Percentiles rank a stretch among this genome's conserved stretches.
These are phyloP conservation scores for Spiraea crenata DNA, from an alignment of 331 rosid genomes.

Conservation along the genomic window DNA sequence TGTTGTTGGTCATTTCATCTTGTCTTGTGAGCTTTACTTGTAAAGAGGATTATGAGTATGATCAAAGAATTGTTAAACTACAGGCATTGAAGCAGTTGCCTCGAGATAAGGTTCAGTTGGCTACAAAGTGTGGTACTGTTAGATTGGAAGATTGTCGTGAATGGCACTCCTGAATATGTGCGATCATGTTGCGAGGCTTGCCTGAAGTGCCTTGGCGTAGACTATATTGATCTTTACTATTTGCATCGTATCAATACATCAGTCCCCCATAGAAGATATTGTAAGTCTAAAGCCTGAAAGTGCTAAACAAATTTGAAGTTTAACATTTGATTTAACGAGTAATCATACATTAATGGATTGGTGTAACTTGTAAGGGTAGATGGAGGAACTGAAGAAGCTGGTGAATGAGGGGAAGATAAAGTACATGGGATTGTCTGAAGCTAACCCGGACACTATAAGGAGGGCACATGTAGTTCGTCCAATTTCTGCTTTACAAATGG, in stretches of 20 bases:
- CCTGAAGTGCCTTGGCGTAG: conserved; percentile 53
- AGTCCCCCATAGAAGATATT: conserved; percentile 52
- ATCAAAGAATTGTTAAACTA: too few species aligned
- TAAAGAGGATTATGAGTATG: too few species aligned
- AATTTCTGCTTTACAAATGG: conserved; percentile 54
- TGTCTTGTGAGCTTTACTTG: neutral
- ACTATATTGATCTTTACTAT: conserved; percentile 53
- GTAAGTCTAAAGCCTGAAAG: conserved; percentile 13
- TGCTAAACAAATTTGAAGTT: too few species aligned
- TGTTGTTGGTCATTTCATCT: neutral
- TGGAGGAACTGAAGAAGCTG: conserved; percentile 44
- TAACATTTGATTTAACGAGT: too few species aligned
- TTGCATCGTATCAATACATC: conserved; percentile 47
- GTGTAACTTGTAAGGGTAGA: conserved; percentile 14
- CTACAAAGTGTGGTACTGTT: conserved; percentile 72
- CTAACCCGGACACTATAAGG: conserved; percentile 19
- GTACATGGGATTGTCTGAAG: conserved; percentile 45
- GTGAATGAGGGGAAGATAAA: conserved; percentile 52
- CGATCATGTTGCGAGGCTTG: conserved; percentile 65
- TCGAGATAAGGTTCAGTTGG: conserved; percentile 60
- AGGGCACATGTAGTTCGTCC: conserved; percentile 56
- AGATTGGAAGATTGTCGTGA: conserved; percentile 24
- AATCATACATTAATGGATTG: too few species aligned
- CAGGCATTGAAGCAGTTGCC: conserved; percentile 60
- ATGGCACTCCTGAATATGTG: conserved; percentile 65